Evolutionary conservation across 1,284 basidiomycete genomes (phyloP), one percentile per base, ranked within the genome.

Genomic region (Clitocybe nebularis): DNA sequence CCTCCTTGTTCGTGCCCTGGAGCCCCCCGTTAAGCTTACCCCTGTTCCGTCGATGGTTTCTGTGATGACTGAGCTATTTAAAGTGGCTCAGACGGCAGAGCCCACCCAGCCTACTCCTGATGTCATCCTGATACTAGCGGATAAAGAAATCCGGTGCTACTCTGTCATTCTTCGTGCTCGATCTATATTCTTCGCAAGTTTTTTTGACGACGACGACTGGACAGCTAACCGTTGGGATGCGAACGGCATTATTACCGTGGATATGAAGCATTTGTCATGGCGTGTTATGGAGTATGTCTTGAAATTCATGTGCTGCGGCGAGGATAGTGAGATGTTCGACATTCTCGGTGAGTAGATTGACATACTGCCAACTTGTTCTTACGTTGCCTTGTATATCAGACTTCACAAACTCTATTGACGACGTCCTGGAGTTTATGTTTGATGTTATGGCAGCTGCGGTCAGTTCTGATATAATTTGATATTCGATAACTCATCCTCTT

Each of bases 191-290:
- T 97, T 98, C 58, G 69, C 81, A 4, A 78, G 79, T n/a, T 85
- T 99, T 61, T 93, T 95, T 59, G 81, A 82, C 37, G 83, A 93
- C 53, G 69, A 74, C 17, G 89, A 83, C 29, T 98, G 95, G 93
- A 89, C 89, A 3, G 56, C 51, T 14, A 68, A 72, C 16, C 74
- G 89, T 7, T 76, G 79, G 71, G 71, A 70, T n/a, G 51, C 56
- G 6, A 68, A 77, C 8, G 76, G 74, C 6, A 72, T 75, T 1
- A 59, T 96, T 9, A 63, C 64, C 1, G 63, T 98, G 34, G 68
- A 91, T 51, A 71, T 97, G 71, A 62, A 61, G 36, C 93, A 97
- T 64, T 56, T 93, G 48, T 67, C 70, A 14, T 92, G 86, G 84
- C 72, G 77, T 36, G 77, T 81, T 2, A 85, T 94, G 77, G 68